Evolutionary conservation across 1,284 basidiomycete species (phyloP).

Genomic region (Phenoliferia sp.): DNA sequence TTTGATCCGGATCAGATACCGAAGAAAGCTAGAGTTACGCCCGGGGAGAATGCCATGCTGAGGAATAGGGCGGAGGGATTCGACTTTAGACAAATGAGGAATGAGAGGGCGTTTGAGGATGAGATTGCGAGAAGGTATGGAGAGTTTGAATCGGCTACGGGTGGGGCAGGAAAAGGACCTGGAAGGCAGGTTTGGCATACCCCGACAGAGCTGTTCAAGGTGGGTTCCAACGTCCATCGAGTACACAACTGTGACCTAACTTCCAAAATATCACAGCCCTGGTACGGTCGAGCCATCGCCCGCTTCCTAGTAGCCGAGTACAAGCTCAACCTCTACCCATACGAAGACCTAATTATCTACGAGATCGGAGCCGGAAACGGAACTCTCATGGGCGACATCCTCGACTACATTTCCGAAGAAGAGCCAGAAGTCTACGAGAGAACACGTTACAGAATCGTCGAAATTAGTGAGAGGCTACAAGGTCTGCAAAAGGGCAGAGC

Average conservation of each 20-base stretch:
- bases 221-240: conserved; percentile 43
- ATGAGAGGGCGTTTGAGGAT: conserved; percentile 72
- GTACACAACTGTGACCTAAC: neutral
- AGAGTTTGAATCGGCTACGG: conserved; percentile 50
- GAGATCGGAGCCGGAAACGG: conserved; percentile 98
- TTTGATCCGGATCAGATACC: conserved; percentile 56
- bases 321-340: conserved; percentile 88
- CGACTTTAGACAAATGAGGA: conserved; percentile 64
- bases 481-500: conserved; percentile 55
- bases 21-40: conserved; percentile 16
- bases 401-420: conserved; percentile 68
- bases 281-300: conserved; percentile 87
- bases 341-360: conserved; percentile 91
- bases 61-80: conserved; percentile 47
- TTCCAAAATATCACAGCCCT: conserved; percentile 61
- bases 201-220: conserved; percentile 96
- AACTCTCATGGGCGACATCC: conserved; percentile 80
- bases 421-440: conserved; percentile 89
- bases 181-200: conserved; percentile 98
- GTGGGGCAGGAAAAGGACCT: conserved; percentile 54
- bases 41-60: conserved; percentile 39
- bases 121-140: conserved; percentile 71
- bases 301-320: conserved; percentile 85
- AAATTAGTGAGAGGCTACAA: conserved; percentile 79
- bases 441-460: conserved; percentile 86